A percentile compares a stretch with the other conserved stretches of the same genome.
phyloP scores from a whole-genome alignment of 2,329 filamentous ascomycete genomes.

The Epicoccum nigrum region DNA sequence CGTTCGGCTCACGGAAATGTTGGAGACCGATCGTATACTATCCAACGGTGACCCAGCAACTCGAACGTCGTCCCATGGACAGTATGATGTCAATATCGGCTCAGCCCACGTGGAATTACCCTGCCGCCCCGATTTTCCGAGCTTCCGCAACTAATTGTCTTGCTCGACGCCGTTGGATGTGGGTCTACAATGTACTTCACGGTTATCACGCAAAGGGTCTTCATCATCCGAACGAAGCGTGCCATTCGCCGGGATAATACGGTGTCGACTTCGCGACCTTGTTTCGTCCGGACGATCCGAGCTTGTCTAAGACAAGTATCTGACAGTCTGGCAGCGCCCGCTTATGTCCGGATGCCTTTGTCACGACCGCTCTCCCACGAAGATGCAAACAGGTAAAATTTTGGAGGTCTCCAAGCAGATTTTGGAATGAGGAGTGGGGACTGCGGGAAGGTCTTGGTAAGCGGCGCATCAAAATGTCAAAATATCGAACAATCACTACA shows the following conservation, averaged over 20 bases:
- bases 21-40: slow-evolving; percentile 8
- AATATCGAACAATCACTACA: neutral
- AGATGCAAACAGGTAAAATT: slow-evolving; percentile 1
- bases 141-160: too few relatives aligned
- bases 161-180: too few relatives aligned
- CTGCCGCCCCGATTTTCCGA: too few relatives aligned
- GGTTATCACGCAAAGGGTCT: too few relatives aligned
- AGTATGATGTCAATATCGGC: slow-evolving; percentile 1
- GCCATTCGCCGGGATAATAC: neutral
- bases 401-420: slow-evolving; percentile 1
- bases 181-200: too few relatives aligned
- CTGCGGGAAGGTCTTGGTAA: slow-evolving; percentile 15
- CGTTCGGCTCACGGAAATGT: slow-evolving; percentile 17
- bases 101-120: too few relatives aligned
- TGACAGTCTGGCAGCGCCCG: neutral
- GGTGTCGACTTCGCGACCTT: neutral
- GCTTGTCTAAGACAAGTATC: neutral
- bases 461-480: neutral
- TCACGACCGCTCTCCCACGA: neutral
- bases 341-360: slow-evolving; percentile 11
- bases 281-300: neutral
- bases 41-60: neutral
- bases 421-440: slow-evolving; percentile 18
- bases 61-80: neutral
- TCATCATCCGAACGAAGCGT: neutral